Conservation (phyloP, 2,329 filamentous ascomycete species). For the Exophiala lecanii-corni region DNA sequence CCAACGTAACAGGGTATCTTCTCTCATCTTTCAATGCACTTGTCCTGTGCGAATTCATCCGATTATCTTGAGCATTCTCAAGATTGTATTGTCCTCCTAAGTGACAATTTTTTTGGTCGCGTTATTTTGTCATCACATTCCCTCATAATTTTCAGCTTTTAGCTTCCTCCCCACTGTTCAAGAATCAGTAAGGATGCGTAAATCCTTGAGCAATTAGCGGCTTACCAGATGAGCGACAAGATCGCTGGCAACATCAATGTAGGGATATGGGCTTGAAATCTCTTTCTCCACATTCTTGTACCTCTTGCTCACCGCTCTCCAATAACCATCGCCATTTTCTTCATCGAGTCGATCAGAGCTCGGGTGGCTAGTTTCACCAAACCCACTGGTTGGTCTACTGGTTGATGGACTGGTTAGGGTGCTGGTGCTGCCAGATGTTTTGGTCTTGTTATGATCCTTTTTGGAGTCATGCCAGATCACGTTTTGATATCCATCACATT, state of each 20-base stretch:
- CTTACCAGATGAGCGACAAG: slow-evolving; percentile 84
- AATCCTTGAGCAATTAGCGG: too few relatives aligned
- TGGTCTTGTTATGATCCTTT: slow-evolving; percentile 34
- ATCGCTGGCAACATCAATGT: slow-evolving; percentile 86
- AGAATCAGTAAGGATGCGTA: too few relatives aligned
- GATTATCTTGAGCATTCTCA: too few relatives aligned
- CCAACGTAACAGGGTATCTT: too few relatives aligned
- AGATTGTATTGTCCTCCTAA: too few relatives aligned
- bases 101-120: too few relatives aligned
- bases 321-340: slow-evolving; percentile 43
- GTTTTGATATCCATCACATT: slow-evolving; percentile 95
- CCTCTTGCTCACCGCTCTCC: slow-evolving; percentile 46
- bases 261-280: slow-evolving; percentile 90
- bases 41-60: too few relatives aligned
- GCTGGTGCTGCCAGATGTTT: slow-evolving; percentile 31
- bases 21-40: too few relatives aligned
- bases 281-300: slow-evolving; percentile 77
- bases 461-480: slow-evolving; percentile 48
- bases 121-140: too few relatives aligned
- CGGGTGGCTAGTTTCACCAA: slow-evolving; percentile 30
- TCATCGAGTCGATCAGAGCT: slow-evolving; percentile 20
- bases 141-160: too few relatives aligned
- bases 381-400: slow-evolving; percentile 42
- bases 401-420: slow-evolving; percentile 40
- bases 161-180: not conserved